Evolutionary conservation across 2,329 filamentous ascomycete genomes (phyloP), one percentile per base, ranked within the genome.

Genomic region (Lasiodiplodia theobromae): DNA sequence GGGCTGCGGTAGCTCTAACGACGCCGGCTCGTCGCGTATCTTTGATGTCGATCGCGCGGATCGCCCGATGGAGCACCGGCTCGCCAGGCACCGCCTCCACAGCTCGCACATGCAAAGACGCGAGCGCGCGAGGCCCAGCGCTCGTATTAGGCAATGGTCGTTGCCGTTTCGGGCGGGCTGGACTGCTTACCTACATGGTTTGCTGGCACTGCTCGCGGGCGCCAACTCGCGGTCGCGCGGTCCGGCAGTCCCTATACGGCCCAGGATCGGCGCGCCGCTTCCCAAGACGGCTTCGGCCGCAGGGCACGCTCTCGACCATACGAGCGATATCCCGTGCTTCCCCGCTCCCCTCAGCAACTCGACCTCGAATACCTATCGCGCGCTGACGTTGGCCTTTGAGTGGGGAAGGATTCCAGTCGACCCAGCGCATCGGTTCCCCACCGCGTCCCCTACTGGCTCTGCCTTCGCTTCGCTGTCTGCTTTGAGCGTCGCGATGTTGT

Each of bases 371-470:
- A 58, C 57, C n/a, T 62, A 44, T 63, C 40, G n/a, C 56, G n/a
- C 7, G 57, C 60, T 64, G 60, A 64, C 60, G 40, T 63, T 51
- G 44, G 57, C 57, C 11, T 23, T 16, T 44, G 21, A 21, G 23
- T 47, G n/a, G n/a, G 44, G 60, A 52, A 60, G 56, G 38, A 60
- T 60, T 23, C 21, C 23, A 4, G 56, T 16, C 40, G 14, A 28
- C 37, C 63, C 63, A 56, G 34, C 63, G 63, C 63, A 44, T 56
- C 63, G 63, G 63, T 66, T 66, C 63, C 63, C 63, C 63, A 66
- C 63, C 63, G 23, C 21, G 21, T 10, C 6, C 47, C 60, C 60
- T 38, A 51, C 60, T 64, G 44, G 44, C 60, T 12, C 21, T 38
- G 53, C 28, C 25, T 28, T 34, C 60, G 60, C 60, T 64, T 64